phyloP scores from a whole-genome alignment of 805 yeast species.

The Myxozyma sirexii region DNA sequence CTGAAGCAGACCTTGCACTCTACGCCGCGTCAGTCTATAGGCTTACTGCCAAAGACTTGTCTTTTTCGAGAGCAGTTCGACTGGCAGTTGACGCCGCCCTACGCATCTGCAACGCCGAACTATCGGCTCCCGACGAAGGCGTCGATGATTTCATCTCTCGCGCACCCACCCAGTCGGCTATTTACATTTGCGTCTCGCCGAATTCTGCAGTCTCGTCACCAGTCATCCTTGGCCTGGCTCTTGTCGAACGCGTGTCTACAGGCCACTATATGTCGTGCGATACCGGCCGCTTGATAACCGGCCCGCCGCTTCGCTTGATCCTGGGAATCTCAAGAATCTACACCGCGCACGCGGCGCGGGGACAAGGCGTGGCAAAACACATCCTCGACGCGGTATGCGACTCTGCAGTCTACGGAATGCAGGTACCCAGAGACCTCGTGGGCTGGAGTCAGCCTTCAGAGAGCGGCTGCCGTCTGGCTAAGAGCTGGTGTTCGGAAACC shows the following conservation, averaged over 20 bases:
- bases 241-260: conserved; percentile 34
- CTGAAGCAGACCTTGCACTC: not conserved
- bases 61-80: conserved; percentile 31
- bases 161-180: not conserved
- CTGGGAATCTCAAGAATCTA: conserved; percentile 51
- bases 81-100: conserved; percentile 44
- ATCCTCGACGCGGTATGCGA: conserved; percentile 47
- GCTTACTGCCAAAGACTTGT: conserved; percentile 2
- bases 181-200: conserved; percentile 18
- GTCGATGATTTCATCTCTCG: conserved; percentile 1
- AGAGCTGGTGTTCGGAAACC: conserved; percentile 30
- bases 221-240: conserved; percentile 15
- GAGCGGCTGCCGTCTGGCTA: conserved; percentile 55
- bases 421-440: conserved; percentile 44
- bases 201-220: not conserved
- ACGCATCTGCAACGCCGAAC: conserved; percentile 53
- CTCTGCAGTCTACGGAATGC: conserved; percentile 52
- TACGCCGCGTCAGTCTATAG: conserved; percentile 1
- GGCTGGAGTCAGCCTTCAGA: conserved; percentile 67
- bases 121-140: conserved; percentile 51
- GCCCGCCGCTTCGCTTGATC: conserved; percentile 25
- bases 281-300: conserved; percentile 45
- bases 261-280: conserved; percentile 42
- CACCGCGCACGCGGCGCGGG: conserved; percentile 45
- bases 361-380: conserved; percentile 49